Evolutionary conservation across 805 yeast species (phyloP).

Genomic region (Barnettozyma sucrosica): DNA sequence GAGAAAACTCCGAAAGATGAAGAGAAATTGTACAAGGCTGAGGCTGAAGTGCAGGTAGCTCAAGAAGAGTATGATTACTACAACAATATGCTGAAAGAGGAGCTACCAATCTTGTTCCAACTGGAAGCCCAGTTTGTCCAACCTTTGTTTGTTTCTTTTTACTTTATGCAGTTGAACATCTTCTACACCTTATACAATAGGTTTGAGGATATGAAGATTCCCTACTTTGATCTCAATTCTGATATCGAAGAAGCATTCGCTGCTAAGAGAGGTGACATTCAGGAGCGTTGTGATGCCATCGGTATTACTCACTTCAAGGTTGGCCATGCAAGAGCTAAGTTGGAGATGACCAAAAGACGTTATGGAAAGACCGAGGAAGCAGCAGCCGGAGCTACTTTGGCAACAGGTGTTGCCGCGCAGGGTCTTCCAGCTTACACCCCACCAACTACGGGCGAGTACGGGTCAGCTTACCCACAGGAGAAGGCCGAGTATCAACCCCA

Average conservation of each 20-base stretch:
- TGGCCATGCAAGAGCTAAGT: conserved; percentile 79
- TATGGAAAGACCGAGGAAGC: conserved; percentile 49
- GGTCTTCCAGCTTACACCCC: conserved; percentile 35
- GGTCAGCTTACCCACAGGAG: conserved; percentile 30
- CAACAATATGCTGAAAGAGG: conserved; percentile 88
- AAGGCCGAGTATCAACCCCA: conserved; percentile 20
- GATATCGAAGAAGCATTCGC: conserved; percentile 79
- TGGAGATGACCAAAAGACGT: conserved; percentile 77
- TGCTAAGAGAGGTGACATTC: conserved; percentile 83
- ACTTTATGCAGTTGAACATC: conserved; percentile 96
- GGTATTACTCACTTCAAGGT: conserved; percentile 87
- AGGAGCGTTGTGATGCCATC: conserved; percentile 82
- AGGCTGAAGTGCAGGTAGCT: conserved; percentile 84
- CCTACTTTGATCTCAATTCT: conserved; percentile 82
- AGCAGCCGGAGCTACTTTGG: conserved; percentile 16
- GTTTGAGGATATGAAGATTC: conserved; percentile 95
- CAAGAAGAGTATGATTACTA: conserved; percentile 94
- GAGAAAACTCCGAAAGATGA: conserved; percentile 87
- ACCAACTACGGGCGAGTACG: conserved; percentile 25
- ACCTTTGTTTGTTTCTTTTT: conserved; percentile 90
- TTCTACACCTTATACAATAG: conserved; percentile 86
- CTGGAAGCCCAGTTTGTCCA: conserved; percentile 88
- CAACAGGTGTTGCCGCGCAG: conserved; percentile 1
- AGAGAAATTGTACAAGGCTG: conserved; percentile 81
- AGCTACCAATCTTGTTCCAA: conserved; percentile 80